phyloP scores from a whole-genome alignment of 371 early-diverging fungal species.

The Zychaea mexicana region DNA sequence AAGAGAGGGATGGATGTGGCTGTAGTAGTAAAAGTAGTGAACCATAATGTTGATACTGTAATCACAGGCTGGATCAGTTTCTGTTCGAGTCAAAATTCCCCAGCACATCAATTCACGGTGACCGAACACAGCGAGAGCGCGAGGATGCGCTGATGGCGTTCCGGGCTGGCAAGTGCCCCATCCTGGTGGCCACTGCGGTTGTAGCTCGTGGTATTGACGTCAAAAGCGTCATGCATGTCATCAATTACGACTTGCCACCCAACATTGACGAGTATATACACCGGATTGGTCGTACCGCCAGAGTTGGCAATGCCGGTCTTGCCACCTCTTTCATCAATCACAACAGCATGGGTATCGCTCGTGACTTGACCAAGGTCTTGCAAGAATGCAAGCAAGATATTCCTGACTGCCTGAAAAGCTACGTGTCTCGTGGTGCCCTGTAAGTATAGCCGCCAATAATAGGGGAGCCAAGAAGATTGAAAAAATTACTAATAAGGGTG shows the following conservation, averaged over 20 bases:
- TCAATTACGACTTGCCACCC: constrained; percentile 83
- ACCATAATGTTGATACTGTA: background rate
- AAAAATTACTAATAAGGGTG: too few relatives aligned
- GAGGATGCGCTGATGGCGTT: constrained; percentile 80
- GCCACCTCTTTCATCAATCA: constrained; percentile 77
- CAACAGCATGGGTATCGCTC: constrained; percentile 45
- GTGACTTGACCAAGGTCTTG: constrained; percentile 78
- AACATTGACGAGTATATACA: constrained; percentile 86
- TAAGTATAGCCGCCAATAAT: constrained; percentile 18
- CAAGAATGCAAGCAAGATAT: constrained; percentile 80
- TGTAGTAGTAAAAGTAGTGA: background rate
- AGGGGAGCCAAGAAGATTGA: too few relatives aligned
- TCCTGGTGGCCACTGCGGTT: constrained; percentile 93
- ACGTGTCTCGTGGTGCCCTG: constrained; percentile 28
- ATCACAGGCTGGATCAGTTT: constrained; percentile 63
- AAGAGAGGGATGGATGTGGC: background rate
- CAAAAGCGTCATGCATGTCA: constrained; percentile 79
- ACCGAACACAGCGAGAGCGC: constrained; percentile 78
- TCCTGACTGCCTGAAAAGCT: constrained; percentile 68
- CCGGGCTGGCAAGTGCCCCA: constrained; percentile 72
- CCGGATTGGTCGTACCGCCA: constrained; percentile 82
- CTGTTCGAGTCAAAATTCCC: constrained; percentile 68
- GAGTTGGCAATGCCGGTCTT: constrained; percentile 73
- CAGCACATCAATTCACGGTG: constrained; percentile 78
- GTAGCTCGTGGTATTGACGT: constrained; percentile 94